phyloP scores from a whole-genome alignment of 495 filamentous ascomycete genomes.

The Neurospora sp. region DNA sequence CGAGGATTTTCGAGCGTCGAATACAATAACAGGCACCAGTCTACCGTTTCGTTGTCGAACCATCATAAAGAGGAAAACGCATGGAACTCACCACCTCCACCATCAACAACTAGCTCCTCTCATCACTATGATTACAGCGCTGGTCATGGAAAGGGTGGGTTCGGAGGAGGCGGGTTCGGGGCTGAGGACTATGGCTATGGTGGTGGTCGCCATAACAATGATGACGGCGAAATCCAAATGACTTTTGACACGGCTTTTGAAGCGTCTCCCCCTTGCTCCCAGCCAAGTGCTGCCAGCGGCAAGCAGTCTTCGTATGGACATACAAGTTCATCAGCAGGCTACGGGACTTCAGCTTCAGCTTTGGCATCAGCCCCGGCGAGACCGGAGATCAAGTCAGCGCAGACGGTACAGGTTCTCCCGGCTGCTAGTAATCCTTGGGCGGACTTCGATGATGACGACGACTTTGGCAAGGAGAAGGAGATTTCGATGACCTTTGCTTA shows the following conservation, averaged over 20 bases:
- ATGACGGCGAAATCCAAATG: conserved; percentile 48
- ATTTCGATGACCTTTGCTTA: conserved; percentile 69
- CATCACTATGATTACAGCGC: conserved; percentile 1
- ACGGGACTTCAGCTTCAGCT: conserved; percentile 1
- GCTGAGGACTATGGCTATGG: background rate
- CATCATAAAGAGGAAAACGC: conserved; percentile 10
- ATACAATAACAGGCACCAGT: conserved; percentile 6
- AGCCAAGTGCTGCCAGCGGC: background rate
- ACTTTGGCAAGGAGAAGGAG: conserved; percentile 63
- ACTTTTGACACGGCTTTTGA: conserved; percentile 59
- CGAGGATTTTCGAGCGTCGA: conserved; percentile 16
- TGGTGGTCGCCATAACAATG: conserved; percentile 7
- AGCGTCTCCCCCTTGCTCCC: conserved; percentile 1
- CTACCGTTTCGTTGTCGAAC: conserved; percentile 11
- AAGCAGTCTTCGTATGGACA: background rate
- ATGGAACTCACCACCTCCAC: conserved; percentile 16
- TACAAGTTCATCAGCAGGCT: background rate
- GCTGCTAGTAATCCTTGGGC: conserved; percentile 71
- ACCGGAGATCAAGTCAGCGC: conserved; percentile 31
- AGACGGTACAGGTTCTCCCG: conserved; percentile 33
- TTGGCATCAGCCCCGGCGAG: conserved; percentile 19
- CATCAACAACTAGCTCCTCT: background rate
- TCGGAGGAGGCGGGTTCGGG: background rate
- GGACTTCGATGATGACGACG: conserved; percentile 64
- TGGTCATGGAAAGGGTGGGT: background rate